A percentile compares a stretch with the other conserved stretches of the same genome.
These are phyloP conservation scores for Lactifluus rugatus DNA, from an alignment of 768 basidiomycete species.

Conservation along the genomic window DNA sequence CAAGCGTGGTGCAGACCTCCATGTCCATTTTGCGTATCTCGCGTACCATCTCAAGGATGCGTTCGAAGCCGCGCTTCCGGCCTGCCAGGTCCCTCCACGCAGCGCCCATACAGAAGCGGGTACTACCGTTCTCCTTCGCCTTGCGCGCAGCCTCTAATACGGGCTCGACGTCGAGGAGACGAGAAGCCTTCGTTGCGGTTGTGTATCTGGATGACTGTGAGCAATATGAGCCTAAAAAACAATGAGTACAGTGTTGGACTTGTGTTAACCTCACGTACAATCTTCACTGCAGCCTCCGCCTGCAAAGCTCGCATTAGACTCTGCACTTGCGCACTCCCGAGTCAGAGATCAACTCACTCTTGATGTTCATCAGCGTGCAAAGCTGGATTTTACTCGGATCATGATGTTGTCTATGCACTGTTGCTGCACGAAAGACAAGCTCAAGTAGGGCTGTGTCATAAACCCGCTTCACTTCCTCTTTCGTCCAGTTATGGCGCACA, in stretches of 20 bases:
- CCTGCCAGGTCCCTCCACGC: slow-evolving; percentile 95
- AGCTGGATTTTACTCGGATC: slow-evolving; percentile 88
- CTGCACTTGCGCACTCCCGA: slow-evolving; percentile 19
- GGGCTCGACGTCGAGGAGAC: slow-evolving; percentile 80
- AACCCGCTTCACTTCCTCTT: slow-evolving; percentile 71
- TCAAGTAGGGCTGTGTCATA: slow-evolving; percentile 83
- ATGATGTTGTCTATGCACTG: slow-evolving; percentile 77
- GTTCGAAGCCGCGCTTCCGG: slow-evolving; percentile 86
- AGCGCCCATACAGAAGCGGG: slow-evolving; percentile 98
- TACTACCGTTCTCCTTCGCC: slow-evolving; percentile 94
- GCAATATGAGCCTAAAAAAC: slow-evolving; percentile 76
- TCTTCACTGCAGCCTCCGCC: slow-evolving; percentile 96
- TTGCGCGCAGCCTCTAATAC: slow-evolving; percentile 87
- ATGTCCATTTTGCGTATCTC: slow-evolving; percentile 91
- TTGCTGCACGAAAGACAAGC: slow-evolving; percentile 77
- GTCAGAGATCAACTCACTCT: slow-evolving; percentile 53
- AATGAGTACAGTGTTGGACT: slow-evolving; percentile 10
- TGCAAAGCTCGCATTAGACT: slow-evolving; percentile 27
- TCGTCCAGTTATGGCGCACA: slow-evolving; percentile 60
- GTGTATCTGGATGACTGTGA: slow-evolving; percentile 94
- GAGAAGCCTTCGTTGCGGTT: slow-evolving; percentile 81
- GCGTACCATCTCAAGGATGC: slow-evolving; percentile 85
- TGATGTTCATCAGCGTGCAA: slow-evolving; percentile 98
- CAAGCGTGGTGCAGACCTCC: slow-evolving; percentile 98
- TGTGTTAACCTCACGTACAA: slow-evolving; percentile 42